Evolutionary conservation across 345 rosid species (phyloP).

Genomic region (Syzygium aromaticum): DNA sequence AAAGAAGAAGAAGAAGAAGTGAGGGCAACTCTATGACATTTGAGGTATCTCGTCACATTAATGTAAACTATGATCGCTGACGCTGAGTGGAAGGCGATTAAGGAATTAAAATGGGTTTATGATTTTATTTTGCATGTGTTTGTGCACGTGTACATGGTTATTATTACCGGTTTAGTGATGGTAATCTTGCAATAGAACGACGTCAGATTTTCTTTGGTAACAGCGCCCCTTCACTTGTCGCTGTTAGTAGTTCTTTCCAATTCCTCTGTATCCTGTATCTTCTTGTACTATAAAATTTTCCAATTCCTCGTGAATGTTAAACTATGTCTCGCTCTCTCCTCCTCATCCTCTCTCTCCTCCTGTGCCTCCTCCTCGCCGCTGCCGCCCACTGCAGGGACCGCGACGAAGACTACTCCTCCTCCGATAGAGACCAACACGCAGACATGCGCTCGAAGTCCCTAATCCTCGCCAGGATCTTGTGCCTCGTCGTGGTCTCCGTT

Average conservation of each 20-base stretch:
- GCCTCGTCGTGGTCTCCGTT: background rate
- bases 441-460: background rate
- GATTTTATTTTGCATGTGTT: background rate
- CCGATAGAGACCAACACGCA: rapidly evolving
- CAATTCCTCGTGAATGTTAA: background rate
- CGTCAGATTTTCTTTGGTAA: background rate
- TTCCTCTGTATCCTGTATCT: background rate
- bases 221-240: background rate
- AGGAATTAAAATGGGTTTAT: background rate
- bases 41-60: no score
- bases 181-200: background rate
- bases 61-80: background rate
- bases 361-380: background rate
- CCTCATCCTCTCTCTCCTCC: background rate
- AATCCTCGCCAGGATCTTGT: background rate
- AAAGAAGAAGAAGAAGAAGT: no score
- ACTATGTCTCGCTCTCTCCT: no score
- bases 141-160: background rate
- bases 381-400: background rate
- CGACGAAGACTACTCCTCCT: background rate
- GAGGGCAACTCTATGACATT: no score
- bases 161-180: background rate
- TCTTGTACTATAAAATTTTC: background rate
- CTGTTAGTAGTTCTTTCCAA: background rate
- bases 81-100: background rate